Evolutionary conservation across 495 filamentous ascomycete genomes (phyloP), one percentile per base, ranked within the genome.

Genomic region (Thozetella sp.): DNA sequence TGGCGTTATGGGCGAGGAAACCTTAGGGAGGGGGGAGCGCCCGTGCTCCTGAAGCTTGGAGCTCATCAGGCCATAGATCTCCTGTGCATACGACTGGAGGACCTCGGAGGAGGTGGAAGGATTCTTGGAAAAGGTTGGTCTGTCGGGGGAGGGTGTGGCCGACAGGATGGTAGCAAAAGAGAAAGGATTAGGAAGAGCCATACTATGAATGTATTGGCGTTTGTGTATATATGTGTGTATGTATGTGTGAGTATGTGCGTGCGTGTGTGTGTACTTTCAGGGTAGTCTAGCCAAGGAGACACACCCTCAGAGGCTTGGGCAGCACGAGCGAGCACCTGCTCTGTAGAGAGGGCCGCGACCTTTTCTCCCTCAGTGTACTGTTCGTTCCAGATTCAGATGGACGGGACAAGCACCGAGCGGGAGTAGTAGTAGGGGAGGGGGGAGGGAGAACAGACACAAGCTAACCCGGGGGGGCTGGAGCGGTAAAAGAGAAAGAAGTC

Each of bases 1-100:
- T 20, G 37, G 25, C 12, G 61, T 24, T 20, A 54, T 26, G 25
- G 52, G 27, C 4, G 27, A 2, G 10, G 53, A 9, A 1, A 27
- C 10, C 55, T 60, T 59, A 22, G 63, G 48, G 22, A 56, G 30
- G 40, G 40, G 40, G 51, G 22, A 19, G 27, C 19, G 58, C 25
- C 23, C 22, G 2, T 54, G 26, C 2, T 54, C 19, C 22, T 54
- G 51, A 9, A 24, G 43, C 43, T 48, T 48, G 9, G 43, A 11
- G n/a, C 43, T 48, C 43, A 48, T 48, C 43, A 48, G n/a, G 43
- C 43, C n/a, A n/a, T 48, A 48, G 43, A 48, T 48, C n/a, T 48
- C 43, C n/a, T 48, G 43, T 11, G 43, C 43, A 19, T 48, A 48
- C 20, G 11, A 10, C n/a, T 48, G 43, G 10, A 48, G 6, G 9